These are phyloP conservation scores for Corynespora cassiicola DNA, from an alignment of 2,329 filamentous ascomycete species.

Conservation along the genomic window DNA sequence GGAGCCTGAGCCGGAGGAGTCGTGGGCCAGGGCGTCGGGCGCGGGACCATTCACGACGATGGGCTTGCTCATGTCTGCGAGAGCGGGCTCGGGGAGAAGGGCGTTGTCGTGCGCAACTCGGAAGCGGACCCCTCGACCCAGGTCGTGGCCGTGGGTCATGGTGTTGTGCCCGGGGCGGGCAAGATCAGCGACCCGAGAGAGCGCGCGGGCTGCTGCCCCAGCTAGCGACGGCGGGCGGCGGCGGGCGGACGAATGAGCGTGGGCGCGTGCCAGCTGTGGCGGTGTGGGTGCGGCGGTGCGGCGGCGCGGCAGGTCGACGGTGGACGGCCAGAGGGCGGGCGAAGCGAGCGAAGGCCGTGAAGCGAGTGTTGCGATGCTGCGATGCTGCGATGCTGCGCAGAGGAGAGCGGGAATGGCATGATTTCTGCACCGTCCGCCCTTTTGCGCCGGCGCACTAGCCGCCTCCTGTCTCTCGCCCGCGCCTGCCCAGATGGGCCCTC, in stretches of 20 bases:
- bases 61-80: conserved; percentile 36
- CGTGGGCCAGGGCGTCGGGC: conserved; percentile 37
- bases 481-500: no score
- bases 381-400: no score
- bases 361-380: background rate
- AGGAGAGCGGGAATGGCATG: no score
- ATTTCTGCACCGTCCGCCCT: no score
- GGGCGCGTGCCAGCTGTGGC: conserved; percentile 7
- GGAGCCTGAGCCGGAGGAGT: conserved; percentile 59
- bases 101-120: conserved; percentile 25
- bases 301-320: background rate
- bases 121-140: conserved; percentile 35
- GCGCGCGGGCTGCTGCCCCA: conserved; percentile 1
- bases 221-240: background rate
- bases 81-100: conserved; percentile 22
- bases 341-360: conserved; percentile 1
- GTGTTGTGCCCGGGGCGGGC: conserved; percentile 8
- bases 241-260: background rate
- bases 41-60: conserved; percentile 37
- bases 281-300: background rate
- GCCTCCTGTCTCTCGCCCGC: no score
- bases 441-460: no score
- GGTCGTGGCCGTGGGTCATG: conserved; percentile 31
- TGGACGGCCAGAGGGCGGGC: conserved; percentile 1
- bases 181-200: conserved; percentile 9